These are phyloP conservation scores for Candida cerambycidarum DNA, from an alignment of 805 yeast genomes.

Conservation along the genomic window DNA sequence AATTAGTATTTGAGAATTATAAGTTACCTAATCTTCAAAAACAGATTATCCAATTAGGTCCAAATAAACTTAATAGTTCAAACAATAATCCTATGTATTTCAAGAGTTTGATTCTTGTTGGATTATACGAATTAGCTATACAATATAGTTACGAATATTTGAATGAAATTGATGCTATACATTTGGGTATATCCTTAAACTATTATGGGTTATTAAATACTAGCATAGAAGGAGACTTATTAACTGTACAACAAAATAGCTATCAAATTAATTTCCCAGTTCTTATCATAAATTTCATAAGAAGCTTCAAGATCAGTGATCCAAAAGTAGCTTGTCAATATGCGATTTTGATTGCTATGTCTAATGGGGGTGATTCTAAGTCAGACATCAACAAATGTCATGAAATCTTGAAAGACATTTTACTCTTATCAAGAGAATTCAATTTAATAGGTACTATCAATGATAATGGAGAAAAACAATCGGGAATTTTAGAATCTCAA, in stretches of 20 bases:
- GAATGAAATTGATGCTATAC: slow-evolving; percentile 85
- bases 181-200: slow-evolving; percentile 77
- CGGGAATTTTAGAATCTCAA: slow-evolving; percentile 83
- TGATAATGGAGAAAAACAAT: slow-evolving; percentile 70
- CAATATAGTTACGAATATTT: slow-evolving; percentile 55
- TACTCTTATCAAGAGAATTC: slow-evolving; percentile 84
- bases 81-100: slow-evolving; percentile 69
- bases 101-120: slow-evolving; percentile 70
- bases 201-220: slow-evolving; percentile 63
- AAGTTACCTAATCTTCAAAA: slow-evolving; percentile 72
- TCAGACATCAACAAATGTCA: slow-evolving; percentile 61
- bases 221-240: slow-evolving; percentile 24
- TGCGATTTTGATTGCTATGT: slow-evolving; percentile 64
- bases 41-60: slow-evolving; percentile 68
- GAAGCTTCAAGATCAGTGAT: slow-evolving; percentile 79
- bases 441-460: slow-evolving; percentile 79
- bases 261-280: slow-evolving; percentile 53
- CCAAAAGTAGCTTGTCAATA: slow-evolving; percentile 94
- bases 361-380: slow-evolving; percentile 32
- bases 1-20: slow-evolving; percentile 68
- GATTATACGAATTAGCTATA: slow-evolving; percentile 79
- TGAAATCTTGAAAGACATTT: slow-evolving; percentile 79
- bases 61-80: slow-evolving; percentile 64
- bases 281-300: slow-evolving; percentile 74
- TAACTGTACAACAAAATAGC: slow-evolving; percentile 24